Evolutionary conservation across 768 basidiomycete species (phyloP), one percentile per base, ranked within the genome.

Genomic region (Lentinula guzmanii): DNA sequence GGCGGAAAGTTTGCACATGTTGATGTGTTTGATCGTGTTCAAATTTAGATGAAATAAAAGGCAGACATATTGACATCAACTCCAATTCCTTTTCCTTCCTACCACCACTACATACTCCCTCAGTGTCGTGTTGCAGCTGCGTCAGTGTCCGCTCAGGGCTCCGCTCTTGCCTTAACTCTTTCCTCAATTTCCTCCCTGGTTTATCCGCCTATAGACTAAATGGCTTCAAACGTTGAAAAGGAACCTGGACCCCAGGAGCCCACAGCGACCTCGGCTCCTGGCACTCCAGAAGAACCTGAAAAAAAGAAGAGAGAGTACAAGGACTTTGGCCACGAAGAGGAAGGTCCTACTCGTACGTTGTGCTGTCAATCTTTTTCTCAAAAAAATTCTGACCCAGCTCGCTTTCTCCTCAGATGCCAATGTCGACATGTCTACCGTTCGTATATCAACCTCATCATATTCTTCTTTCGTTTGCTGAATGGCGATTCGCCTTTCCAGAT

Each of bases 231-330:
- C 72, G 76, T 77, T 67, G 83, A 84, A 78, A 88, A 89, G 81
- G 87, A 83, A 78, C 84, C 86, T 43, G 86, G 84, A 65, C 81
- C 85, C 18, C 74, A 77, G 69, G 77, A 82, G 58, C 75, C 79
- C 46, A 75, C 77, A 13, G 58, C 67, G 8, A 52, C 58, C 21
- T 70, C 69, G 59, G 33, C 67, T 62, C 54, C 62, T 64, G 15
- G 4, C 62, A 33, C 68, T 61, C 70, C 70, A 41, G 64, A 64
- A 43, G 72, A 72, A 65, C 72, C 71, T n/a, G 75, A 74, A 71
- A 77, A 79, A 71, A 86, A 75, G 71, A 89, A 91, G 78, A 82
- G 90, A 77, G 89, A 90, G 78, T 93, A 93, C 79, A 93, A 90
- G 80, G 91, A 92, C 46, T 90, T 92, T 61, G 84, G 82, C 62